Percentiles rank a stretch among this genome's conserved stretches.
Conservation (phyloP, 306 rosid genomes). For the Rosa rugosa region DNA sequence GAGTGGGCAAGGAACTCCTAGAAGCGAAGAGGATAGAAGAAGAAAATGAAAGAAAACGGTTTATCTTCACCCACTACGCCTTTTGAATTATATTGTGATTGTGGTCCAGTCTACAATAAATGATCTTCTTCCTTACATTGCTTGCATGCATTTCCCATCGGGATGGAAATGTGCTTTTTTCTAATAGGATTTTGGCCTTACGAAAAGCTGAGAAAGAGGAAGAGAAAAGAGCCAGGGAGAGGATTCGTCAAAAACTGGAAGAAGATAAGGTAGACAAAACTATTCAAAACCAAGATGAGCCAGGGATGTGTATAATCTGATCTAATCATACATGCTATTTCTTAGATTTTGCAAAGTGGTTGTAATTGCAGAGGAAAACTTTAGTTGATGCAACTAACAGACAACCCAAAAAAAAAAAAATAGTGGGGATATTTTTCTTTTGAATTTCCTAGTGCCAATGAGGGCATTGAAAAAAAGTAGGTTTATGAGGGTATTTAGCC, state of each 20-base stretch:
- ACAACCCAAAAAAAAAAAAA: background rate
- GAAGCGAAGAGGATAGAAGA: conserved; percentile 98
- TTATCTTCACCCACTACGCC: conserved; percentile 24
- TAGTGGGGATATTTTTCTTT: background rate
- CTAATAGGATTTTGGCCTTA: conserved; percentile 70
- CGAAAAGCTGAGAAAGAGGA: conserved; percentile 98
- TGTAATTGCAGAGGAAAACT: background rate
- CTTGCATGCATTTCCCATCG: background rate
- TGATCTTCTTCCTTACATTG: background rate
- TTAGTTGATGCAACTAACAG: background rate
- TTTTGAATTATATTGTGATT: conserved; percentile 17
- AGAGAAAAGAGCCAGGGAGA: conserved; percentile 92
- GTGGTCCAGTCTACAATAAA: background rate
- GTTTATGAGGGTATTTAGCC: background rate
- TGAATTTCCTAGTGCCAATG: background rate
- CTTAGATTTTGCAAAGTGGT: background rate
- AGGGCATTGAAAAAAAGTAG: background rate
- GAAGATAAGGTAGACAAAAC: conserved; percentile 76
- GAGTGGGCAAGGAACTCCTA: conserved; percentile 90
- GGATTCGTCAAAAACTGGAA: conserved; percentile 88
- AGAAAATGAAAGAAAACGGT: conserved; percentile 95
- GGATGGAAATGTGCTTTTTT: conserved; percentile 27
- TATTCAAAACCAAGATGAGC: background rate
- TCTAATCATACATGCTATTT: background rate
- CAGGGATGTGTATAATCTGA: background rate